Base-by-base conservation (phyloP, 225 moss, liverwort and hornwort genomes). In the Ulota crispa region DNA sequence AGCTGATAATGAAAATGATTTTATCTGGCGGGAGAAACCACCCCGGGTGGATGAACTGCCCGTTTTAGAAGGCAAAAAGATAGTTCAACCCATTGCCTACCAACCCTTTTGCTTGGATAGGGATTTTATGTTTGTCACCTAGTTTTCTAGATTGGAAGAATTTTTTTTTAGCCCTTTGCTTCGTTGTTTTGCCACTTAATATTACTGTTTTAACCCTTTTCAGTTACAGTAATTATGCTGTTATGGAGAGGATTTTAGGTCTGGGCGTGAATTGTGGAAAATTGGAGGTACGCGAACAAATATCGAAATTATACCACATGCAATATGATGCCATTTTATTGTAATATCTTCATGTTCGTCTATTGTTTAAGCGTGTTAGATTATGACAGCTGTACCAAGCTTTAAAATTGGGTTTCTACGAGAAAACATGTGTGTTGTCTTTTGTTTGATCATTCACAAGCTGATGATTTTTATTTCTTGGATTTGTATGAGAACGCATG, bases 51-150 rank as follows among this genome's bases (percentile, higher is more conserved):
- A 99, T 91, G 99, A 99, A 73, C 88, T 99, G 70, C 99, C 99
- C 32, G 83, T 86, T 64, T 87, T 99, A 77, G 96, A 96, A 89
- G 99, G 99, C 80, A 94, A 87, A 88, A 84, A 89, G 78, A 96
- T 99, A 67, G 99, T 99, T n/a, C 92, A 85, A 26, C 84, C 94
- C 61, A 91, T 92, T 77, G 75, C 88, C 8, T 99, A 99, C 83
- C 91, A 92, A 81, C 89, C 94, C 52, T 94, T 94, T 83, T 84
- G 96, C 80, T 86, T 99, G 83, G 99, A 99, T 77, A 92, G 99
- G 64, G 99, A 99, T 73, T 99, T 99, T 70, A 89, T 99, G 70
- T 99, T 99, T 72, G 94, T 99, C 60, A 94, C 96, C 1, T 91
- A 88, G 77, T 72, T 37, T 37, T 59, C 63, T 55, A 34, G 68